Conservation (phyloP, 1,139 yeast species). For the Debaryomyces singareniensis region DNA sequence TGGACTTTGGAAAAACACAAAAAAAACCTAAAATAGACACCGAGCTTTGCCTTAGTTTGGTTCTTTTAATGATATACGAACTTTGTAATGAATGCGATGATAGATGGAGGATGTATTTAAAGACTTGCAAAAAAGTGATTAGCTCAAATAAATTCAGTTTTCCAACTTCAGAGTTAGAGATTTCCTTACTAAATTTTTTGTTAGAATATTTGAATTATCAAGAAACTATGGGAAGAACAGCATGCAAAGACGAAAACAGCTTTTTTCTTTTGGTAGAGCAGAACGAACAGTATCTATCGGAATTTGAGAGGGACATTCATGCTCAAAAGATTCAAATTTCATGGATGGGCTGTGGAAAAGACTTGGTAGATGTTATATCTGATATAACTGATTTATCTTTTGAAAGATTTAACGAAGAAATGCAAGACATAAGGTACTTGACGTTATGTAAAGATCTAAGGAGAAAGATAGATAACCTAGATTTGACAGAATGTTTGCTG, state of each 20-base stretch:
- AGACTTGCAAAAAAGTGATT: conserved; percentile 15
- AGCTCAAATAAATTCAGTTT: conserved; percentile 11
- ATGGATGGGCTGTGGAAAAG: conserved; percentile 26
- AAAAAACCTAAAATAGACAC: conserved; percentile 7
- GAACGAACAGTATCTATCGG: no score
- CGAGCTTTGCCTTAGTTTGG: conserved; percentile 17
- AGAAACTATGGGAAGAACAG: conserved; percentile 28
- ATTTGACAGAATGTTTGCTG: conserved; percentile 2
- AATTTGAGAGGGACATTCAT: conserved; percentile 4
- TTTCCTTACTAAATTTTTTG: conserved; percentile 17
- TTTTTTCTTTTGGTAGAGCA: conserved; percentile 14
- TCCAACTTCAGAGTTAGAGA: conserved; percentile 12
- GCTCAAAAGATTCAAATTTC: conserved; percentile 6
- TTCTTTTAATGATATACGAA: conserved; percentile 20
- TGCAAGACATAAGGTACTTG: conserved; percentile 12
- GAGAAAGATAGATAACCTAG: conserved; percentile 9
- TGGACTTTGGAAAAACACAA: no score
- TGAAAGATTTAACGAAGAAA: conserved; percentile 15
- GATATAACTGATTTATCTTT: conserved; percentile 31
- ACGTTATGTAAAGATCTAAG: conserved; percentile 10
- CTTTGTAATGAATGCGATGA: conserved; percentile 23
- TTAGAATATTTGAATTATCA: conserved; percentile 25
- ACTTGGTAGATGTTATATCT: conserved; percentile 19
- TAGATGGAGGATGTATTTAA: conserved; percentile 20
- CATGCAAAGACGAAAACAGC: conserved; percentile 23